Percentiles rank a stretch among this genome's conserved stretches.
phyloP scores from a whole-genome alignment of 345 rosid species.

The Bruguiera parviflora region DNA sequence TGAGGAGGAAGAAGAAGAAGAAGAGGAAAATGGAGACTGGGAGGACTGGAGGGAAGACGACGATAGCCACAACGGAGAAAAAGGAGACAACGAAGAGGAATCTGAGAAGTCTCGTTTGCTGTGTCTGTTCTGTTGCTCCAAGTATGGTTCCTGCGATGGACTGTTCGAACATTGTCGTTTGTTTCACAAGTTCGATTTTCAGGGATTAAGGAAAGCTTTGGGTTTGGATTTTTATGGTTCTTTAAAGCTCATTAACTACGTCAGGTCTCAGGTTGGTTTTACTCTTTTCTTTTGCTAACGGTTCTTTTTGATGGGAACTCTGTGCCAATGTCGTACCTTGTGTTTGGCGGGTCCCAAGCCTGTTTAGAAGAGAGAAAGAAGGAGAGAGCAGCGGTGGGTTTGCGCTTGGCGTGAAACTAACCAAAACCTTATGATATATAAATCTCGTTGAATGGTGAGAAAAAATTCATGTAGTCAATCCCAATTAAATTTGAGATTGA shows the following conservation, averaged over 20 bases:
- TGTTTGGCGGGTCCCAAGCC: no score
- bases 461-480: no score
- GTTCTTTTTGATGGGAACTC: no score
- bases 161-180: conserved; percentile 61
- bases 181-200: conserved; percentile 59
- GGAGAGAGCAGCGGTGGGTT: no score
- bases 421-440: no score
- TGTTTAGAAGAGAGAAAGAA: no score
- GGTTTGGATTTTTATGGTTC: conserved; percentile 68
- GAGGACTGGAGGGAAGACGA: conserved; percentile 1
- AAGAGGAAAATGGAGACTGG: conserved; percentile 11
- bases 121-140: conserved; percentile 68
- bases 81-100: conserved; percentile 32
- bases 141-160: conserved; percentile 41
- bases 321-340: no score
- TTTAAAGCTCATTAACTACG: conserved; percentile 81
- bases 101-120: conserved; percentile 33
- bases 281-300: neutral
- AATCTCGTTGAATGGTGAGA: no score
- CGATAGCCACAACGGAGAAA: no score
- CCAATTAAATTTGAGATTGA: no score
- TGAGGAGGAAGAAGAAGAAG: neutral
- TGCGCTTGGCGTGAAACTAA: no score
- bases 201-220: conserved; percentile 39
- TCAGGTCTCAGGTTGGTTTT: conserved; percentile 62